These are phyloP conservation scores for Exophiala bonariae DNA, from an alignment of 2,329 filamentous ascomycete species.

Conservation along the genomic window DNA sequence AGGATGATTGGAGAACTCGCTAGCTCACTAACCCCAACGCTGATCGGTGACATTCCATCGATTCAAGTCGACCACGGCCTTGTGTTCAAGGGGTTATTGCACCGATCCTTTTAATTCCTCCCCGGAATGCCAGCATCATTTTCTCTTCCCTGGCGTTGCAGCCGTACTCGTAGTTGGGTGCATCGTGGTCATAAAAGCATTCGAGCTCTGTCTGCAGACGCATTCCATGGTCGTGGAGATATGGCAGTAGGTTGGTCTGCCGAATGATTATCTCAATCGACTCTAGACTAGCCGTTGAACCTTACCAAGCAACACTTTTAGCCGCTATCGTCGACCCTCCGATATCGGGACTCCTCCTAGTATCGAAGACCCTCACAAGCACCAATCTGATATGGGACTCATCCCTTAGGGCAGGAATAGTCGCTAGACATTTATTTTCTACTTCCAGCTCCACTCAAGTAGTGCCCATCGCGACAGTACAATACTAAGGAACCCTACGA, in stretches of 20 bases:
- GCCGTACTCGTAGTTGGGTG: constrained; percentile 57
- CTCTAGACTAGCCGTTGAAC: constrained; percentile 61
- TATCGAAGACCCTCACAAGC: too few relatives aligned
- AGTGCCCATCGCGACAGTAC: too few relatives aligned
- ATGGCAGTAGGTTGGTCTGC: constrained; percentile 73
- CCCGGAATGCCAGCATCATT: background rate
- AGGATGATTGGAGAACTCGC: background rate
- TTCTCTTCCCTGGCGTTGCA: background rate
- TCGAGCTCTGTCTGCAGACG: constrained; percentile 64
- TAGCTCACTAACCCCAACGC: background rate
- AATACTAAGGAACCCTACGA: too few relatives aligned
- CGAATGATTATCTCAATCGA: constrained; percentile 71
- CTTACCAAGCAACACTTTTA: too few relatives aligned
- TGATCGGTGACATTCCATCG: background rate
- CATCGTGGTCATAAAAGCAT: constrained; percentile 71
- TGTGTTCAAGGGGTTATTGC: constrained; percentile 5
- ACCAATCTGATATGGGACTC: too few relatives aligned
- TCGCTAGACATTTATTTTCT: too few relatives aligned
- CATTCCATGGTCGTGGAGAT: constrained; percentile 62
- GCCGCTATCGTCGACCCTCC: too few relatives aligned
- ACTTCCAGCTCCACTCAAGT: too few relatives aligned
- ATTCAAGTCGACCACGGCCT: background rate
- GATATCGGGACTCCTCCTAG: too few relatives aligned
- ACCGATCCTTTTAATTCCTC: background rate
- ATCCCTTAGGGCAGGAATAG: too few relatives aligned